Conservation (phyloP, 257 asterid genomes). For the Solanum lignicaule region DNA sequence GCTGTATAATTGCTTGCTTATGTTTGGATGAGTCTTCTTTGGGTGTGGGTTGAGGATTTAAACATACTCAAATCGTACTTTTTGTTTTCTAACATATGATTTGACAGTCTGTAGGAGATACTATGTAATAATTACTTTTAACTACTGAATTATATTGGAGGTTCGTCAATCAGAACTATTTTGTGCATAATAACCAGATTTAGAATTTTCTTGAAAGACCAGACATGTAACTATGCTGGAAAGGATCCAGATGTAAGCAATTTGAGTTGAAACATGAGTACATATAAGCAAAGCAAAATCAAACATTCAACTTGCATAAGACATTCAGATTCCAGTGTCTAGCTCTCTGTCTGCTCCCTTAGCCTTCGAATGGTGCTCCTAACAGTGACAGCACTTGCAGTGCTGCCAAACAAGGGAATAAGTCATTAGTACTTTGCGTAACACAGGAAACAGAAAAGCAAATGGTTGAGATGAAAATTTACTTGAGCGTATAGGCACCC, state of each 20-base stretch:
- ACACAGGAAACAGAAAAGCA: not conserved
- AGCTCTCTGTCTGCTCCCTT: slow-evolving; percentile 59
- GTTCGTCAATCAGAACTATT: not conserved
- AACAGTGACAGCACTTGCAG: slow-evolving; percentile 65
- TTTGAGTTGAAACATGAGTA: not conserved
- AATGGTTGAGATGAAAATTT: not conserved
- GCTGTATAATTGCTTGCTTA: not conserved
- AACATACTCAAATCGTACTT: not conserved
- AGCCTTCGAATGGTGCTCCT: slow-evolving; percentile 63
- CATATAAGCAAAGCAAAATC: not conserved
- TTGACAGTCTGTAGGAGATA: not conserved
- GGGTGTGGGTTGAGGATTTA: not conserved
- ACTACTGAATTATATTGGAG: not conserved
- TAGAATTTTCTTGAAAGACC: not conserved
- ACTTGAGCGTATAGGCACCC: slow-evolving; percentile 57
- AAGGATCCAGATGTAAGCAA: not conserved
- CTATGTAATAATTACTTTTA: not conserved
- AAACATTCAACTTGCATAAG: not conserved
- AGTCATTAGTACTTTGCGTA: not conserved
- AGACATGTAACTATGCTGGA: not conserved
- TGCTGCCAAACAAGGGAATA: slow-evolving; percentile 21
- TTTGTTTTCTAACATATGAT: not conserved
- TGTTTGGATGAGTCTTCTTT: not conserved
- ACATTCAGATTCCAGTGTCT: not conserved
- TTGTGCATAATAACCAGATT: not conserved